phyloP scores from a whole-genome alignment of 768 basidiomycete genomes.

The Serendipita sp. region DNA sequence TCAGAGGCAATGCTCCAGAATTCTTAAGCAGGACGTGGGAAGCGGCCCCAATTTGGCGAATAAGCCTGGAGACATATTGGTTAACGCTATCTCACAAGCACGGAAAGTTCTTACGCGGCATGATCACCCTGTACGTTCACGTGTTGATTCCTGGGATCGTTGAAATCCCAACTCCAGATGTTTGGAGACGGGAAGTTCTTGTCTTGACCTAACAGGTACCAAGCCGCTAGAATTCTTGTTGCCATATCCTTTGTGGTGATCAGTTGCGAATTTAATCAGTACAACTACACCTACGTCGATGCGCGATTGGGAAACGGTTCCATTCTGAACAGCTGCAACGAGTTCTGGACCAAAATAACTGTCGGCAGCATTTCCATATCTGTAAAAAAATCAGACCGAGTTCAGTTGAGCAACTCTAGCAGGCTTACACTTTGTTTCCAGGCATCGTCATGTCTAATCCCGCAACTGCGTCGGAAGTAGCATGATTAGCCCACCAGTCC shows the following conservation, averaged over 20 bases:
- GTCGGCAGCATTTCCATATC: conserved; percentile 10
- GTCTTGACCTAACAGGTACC: conserved; percentile 20
- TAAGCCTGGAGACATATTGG: conserved; percentile 19
- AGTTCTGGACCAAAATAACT: conserved; percentile 19
- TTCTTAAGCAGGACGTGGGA: conserved; percentile 70
- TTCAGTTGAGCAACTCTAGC: neutral
- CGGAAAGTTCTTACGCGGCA: conserved; percentile 17
- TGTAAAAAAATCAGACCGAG: conserved; percentile 7
- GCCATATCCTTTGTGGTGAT: conserved; percentile 21
- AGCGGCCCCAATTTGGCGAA: conserved; percentile 56
- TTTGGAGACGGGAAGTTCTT: conserved; percentile 11
- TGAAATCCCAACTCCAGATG: conserved; percentile 4
- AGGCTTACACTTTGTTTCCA: conserved; percentile 16
- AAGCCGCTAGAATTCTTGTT: conserved; percentile 21
- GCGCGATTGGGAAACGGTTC: conserved; percentile 15
- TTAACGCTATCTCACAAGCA: no score
- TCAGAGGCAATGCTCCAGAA: conserved; percentile 36
- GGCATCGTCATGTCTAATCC: conserved; percentile 22
- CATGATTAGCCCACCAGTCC: conserved; percentile 19
- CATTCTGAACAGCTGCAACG: conserved; percentile 18
- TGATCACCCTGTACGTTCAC: conserved; percentile 59
- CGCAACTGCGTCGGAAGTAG: conserved; percentile 6
- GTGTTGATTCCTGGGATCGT: conserved; percentile 32
- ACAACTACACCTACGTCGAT: neutral
- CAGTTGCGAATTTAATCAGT: neutral